Evolutionary conservation across 495 filamentous ascomycete species (phyloP).

Genomic region (Tuber borchii): DNA sequence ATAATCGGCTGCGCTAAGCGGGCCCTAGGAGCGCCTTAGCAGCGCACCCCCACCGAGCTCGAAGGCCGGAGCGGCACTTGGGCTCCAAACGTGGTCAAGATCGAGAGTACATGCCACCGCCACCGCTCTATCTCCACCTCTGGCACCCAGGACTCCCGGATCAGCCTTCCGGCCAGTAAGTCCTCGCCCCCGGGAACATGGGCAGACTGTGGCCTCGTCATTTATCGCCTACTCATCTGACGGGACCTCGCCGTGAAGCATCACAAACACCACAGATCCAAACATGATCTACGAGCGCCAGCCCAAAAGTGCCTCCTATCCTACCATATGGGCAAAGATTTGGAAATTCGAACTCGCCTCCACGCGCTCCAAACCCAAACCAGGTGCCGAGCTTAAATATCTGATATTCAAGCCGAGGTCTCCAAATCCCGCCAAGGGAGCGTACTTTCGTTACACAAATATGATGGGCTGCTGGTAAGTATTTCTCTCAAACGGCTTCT

Average conservation of each 20-base stretch:
- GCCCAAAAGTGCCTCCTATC: conserved; percentile 14
- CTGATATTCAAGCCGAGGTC: conserved; percentile 1
- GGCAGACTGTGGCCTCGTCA: conserved; percentile 18
- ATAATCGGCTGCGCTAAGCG: conserved; percentile 37
- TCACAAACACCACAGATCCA: conserved; percentile 27
- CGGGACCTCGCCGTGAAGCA: conserved; percentile 18
- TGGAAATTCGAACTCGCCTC: conserved; percentile 10
- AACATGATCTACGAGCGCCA: conserved; percentile 28
- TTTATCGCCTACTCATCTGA: conserved; percentile 18
- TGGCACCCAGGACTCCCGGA: conserved; percentile 56
- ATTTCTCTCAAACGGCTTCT: conserved; percentile 12
- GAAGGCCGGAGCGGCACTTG: conserved; percentile 20
- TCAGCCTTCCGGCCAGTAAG: conserved; percentile 60
- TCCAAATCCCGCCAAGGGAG: too few species aligned
- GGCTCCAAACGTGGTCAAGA: conserved; percentile 54
- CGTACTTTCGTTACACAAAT: too few species aligned
- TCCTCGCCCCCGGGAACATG: conserved; percentile 57
- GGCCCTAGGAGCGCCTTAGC: conserved; percentile 46
- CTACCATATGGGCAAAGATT: conserved; percentile 28
- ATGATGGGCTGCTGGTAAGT: conserved; percentile 22
- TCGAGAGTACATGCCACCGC: conserved; percentile 56
- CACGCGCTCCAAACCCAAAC: neutral
- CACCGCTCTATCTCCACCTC: conserved; percentile 64
- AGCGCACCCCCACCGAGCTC: conserved; percentile 45
- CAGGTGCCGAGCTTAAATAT: neutral